Conservation (phyloP, 306 rosid genomes). For the Vigna radiata region DNA sequence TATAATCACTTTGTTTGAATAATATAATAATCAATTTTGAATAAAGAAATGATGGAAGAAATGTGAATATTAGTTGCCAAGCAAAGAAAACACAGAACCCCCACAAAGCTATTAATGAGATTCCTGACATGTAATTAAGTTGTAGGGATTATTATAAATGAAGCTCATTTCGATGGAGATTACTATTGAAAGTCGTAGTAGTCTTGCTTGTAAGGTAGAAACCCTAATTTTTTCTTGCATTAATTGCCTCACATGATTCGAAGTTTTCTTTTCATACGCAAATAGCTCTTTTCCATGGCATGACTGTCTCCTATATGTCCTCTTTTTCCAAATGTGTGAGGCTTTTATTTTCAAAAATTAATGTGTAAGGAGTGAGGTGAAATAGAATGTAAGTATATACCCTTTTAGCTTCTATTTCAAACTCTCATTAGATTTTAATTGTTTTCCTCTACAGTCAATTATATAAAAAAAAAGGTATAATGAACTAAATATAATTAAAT, state of each 20-base stretch:
- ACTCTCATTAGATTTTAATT: too few species aligned
- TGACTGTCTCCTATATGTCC: conserved; percentile 1
- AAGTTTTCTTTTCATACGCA: conserved; percentile 14
- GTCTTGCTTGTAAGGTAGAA: conserved; percentile 37
- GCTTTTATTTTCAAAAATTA: neutral
- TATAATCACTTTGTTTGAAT: neutral
- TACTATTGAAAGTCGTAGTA: conserved; percentile 44
- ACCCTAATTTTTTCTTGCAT: conserved; percentile 51
- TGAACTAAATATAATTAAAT: too few species aligned
- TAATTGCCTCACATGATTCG: conserved; percentile 77
- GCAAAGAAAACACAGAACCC: conserved; percentile 4
- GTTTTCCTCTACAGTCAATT: too few species aligned
- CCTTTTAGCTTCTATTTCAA: too few species aligned
- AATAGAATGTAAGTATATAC: too few species aligned
- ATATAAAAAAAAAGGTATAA: too few species aligned
- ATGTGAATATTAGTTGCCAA: neutral
- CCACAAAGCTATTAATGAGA: conserved; percentile 59
- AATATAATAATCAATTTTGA: neutral
- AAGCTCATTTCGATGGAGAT: conserved; percentile 56
- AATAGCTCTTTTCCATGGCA: conserved; percentile 44
- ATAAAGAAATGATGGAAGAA: neutral
- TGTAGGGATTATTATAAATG: conserved; percentile 62
- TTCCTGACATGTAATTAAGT: conserved; percentile 71
- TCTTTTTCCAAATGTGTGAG: neutral
- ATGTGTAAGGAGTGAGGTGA: too few species aligned